Percentiles rank a stretch among this genome's conserved stretches.
These are phyloP conservation scores for Alternaria gansuensis DNA, from an alignment of 2,329 filamentous ascomycete genomes.

Conservation along the genomic window DNA sequence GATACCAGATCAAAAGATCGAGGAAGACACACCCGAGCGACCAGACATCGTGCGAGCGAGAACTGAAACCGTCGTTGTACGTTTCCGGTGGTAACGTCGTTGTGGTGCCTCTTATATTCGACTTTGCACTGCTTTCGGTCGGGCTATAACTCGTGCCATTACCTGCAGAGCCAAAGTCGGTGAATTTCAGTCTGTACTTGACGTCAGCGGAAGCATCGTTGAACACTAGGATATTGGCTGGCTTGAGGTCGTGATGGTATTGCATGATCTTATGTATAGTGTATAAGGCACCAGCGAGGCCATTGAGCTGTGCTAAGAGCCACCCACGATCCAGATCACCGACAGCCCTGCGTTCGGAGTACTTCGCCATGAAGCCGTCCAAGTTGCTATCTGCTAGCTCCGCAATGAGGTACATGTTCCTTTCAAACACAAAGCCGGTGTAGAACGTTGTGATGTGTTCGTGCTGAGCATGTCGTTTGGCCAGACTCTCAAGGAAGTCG, in stretches of 20 bases:
- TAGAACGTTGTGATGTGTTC: neutral
- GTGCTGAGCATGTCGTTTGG: neutral
- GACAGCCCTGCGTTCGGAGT: neutral
- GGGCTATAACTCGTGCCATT: neutral
- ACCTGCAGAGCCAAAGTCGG: neutral
- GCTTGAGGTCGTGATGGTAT: slow-evolving; percentile 2
- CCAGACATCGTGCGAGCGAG: neutral
- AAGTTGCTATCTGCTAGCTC: neutral
- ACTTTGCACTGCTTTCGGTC: neutral
- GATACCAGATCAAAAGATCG: neutral
- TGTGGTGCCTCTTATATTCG: neutral
- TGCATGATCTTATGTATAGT: neutral
- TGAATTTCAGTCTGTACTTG: neutral
- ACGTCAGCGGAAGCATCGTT: neutral
- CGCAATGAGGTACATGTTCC: neutral
- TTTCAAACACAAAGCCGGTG: neutral
- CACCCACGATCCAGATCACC: neutral
- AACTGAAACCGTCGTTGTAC: neutral
- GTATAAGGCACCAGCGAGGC: neutral
- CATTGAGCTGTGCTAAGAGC: neutral
- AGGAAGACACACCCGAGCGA: neutral
- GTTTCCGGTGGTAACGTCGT: neutral
- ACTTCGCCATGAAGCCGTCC: neutral
- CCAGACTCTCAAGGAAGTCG: neutral
- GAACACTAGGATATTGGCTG: neutral